A percentile compares a stretch with the other conserved stretches of the same genome.
Evolutionary conservation across 2,329 filamentous ascomycete genomes (phyloP).

Genomic region (Helicocarpus griseus): DNA sequence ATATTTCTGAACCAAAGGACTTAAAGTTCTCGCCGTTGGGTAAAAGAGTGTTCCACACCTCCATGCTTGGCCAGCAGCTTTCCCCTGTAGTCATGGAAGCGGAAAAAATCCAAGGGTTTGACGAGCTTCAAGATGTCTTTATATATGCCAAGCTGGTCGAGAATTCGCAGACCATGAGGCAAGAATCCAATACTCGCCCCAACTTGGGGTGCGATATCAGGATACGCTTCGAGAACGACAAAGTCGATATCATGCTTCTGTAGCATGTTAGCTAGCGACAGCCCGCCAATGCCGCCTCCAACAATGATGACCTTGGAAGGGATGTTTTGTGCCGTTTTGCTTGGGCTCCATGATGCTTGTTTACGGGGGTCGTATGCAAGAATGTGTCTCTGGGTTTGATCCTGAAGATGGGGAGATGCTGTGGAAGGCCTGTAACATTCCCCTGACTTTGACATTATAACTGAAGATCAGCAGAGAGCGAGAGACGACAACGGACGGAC

Average conservation of each 20-base stretch:
- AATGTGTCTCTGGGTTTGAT: no score
- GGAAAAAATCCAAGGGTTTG: not conserved
- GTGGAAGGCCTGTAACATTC: no score
- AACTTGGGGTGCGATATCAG: conserved; percentile 34
- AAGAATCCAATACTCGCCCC: conserved; percentile 42
- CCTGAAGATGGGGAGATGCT: no score
- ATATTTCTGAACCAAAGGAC: no score
- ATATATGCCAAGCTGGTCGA: conserved; percentile 42
- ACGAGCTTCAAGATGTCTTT: conserved; percentile 13
- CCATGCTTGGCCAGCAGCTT: conserved; percentile 14
- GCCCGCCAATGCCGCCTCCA: conserved; percentile 41
- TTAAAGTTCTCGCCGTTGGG: no score
- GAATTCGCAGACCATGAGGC: conserved; percentile 35
- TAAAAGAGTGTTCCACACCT: not conserved
- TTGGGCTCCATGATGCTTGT: no score
- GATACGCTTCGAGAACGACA: conserved; percentile 38
- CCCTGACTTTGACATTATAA: no score
- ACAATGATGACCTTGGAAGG: conserved; percentile 35
- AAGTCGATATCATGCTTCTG: conserved; percentile 40
- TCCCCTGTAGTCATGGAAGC: not conserved
- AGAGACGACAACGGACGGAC: no score
- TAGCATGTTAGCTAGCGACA: conserved; percentile 38
- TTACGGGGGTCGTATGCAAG: no score
- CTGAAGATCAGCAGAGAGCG: no score
- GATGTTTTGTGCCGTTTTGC: no score